Conservation (phyloP, 306 rosid species). For the Glycine latifolia region DNA sequence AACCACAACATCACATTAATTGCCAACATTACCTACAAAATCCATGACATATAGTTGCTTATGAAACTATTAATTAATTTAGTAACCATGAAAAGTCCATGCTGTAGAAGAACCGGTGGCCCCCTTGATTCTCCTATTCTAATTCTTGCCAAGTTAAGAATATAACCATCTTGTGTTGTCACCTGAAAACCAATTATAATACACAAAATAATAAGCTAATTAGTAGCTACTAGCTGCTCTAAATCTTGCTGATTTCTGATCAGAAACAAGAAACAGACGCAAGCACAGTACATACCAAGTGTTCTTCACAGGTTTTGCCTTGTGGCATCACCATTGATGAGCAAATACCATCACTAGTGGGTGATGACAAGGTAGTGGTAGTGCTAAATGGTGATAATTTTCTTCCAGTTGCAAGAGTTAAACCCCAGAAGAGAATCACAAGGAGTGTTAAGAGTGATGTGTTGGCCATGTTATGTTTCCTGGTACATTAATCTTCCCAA, state of each 20-base stretch:
- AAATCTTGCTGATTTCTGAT: conserved; percentile 38
- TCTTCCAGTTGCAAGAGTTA: conserved; percentile 40
- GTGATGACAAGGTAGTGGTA: conserved; percentile 41
- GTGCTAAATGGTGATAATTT: conserved; percentile 15
- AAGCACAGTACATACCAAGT: conserved; percentile 53
- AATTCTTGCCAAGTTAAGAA: conserved; percentile 80
- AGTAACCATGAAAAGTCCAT: conserved; percentile 74
- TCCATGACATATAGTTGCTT: background rate
- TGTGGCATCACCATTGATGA: conserved; percentile 63
- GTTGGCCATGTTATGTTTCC: conserved; percentile 51
- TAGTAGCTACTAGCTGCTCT: background rate
- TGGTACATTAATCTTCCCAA: conserved; percentile 47
- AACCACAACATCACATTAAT: conserved; percentile 34
- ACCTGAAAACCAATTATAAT: conserved; percentile 54
- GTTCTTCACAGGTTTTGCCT: conserved; percentile 79
- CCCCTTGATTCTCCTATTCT: conserved; percentile 52
- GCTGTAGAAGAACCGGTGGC: conserved; percentile 75
- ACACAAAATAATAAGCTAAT: background rate
- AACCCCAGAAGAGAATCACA: conserved; percentile 49
- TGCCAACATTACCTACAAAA: conserved; percentile 44
- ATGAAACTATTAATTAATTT: conserved; percentile 3
- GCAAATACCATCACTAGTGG: conserved; percentile 60
- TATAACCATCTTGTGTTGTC: conserved; percentile 72
- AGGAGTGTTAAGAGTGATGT: conserved; percentile 42
- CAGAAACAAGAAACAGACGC: conserved; percentile 26